Evolutionary conservation across 2,329 filamentous ascomycete genomes (phyloP), one percentile per base, ranked within the genome.

Genomic region (Acrocalymma vagum): DNA sequence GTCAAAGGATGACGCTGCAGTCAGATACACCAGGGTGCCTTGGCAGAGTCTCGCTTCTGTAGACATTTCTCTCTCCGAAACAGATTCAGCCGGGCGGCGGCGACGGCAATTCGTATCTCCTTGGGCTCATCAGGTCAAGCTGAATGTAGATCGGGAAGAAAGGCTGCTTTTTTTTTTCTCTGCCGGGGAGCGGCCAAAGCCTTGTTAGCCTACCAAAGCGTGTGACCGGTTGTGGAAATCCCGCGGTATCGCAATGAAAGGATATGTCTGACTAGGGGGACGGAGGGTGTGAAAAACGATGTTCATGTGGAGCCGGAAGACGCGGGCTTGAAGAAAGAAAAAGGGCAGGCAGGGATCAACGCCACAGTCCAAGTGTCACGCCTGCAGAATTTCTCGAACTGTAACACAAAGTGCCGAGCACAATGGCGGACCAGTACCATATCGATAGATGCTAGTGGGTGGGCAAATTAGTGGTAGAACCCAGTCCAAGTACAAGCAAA

Each of bases 231-330:
- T 37, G 38, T n/a, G 37, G 28, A 44, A 40, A 32, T 50, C 36
- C 38, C 38, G 46, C 38, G 17, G 46, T 46, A 39, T 40, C 33
- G 45, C 51, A 48, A 34, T 38, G 28, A 45, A 44, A 38, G 20
- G 16, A 34, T 38, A 25, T 44, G 37, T 47, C 41, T 47, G 44
- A 45, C 41, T 26, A 45, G 39, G 30, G 41, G 38, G 21, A 18
- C 29, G 38, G 44, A 27, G 40, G 39, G 26, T 26, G 22, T 29
- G 24, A 51, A 48, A 37, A 48, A 45, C 18, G 17, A 41, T 37
- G n/a, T 42, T 42, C 32, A 41, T 46, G 49, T 52, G 48, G 40
- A 48, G 45, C 53, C 48, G 51, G 50, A 51, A 42, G 45, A 42
- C 42, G 48, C 42, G 39, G 42, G 45, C 41, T 49, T 44, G 28